These are phyloP conservation scores for Mycena amicta DNA, from an alignment of 768 basidiomycete species.

Conservation along the genomic window DNA sequence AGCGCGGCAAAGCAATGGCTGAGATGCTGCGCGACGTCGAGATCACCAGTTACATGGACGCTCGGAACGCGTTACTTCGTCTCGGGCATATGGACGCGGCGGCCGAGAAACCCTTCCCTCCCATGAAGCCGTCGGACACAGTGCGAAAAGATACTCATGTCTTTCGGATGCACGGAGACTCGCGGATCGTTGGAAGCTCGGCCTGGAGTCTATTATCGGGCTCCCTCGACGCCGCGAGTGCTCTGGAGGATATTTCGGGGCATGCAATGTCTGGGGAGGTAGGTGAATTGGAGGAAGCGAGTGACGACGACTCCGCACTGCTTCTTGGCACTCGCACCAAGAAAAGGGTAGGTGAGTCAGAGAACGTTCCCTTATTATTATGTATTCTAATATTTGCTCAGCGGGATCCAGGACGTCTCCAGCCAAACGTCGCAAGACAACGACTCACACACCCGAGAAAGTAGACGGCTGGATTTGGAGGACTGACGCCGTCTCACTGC, in stretches of 20 bases:
- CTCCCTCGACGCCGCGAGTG: background rate
- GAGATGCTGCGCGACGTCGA: constrained; percentile 4
- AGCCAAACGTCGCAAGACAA: background rate
- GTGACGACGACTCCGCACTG: background rate
- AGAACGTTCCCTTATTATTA: background rate
- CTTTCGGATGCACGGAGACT: background rate
- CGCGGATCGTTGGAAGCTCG: background rate
- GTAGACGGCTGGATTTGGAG: background rate
- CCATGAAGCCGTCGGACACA: background rate
- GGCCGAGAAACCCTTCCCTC: background rate
- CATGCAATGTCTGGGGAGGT: no score
- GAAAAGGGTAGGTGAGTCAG: background rate
- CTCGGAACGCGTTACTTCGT: background rate
- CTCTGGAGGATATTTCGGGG: no score
- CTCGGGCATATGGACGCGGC: background rate
- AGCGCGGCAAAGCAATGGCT: constrained; percentile 1
- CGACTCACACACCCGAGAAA: background rate
- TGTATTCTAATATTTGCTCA: background rate
- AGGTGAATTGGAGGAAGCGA: background rate
- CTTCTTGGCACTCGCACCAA: background rate
- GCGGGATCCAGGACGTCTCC: background rate
- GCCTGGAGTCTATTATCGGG: background rate
- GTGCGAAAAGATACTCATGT: background rate
- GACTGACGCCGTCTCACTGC: background rate
- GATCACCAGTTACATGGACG: constrained; percentile 9